These are phyloP conservation scores for Malus asiatica DNA, from an alignment of 306 rosid species.

Conservation along the genomic window DNA sequence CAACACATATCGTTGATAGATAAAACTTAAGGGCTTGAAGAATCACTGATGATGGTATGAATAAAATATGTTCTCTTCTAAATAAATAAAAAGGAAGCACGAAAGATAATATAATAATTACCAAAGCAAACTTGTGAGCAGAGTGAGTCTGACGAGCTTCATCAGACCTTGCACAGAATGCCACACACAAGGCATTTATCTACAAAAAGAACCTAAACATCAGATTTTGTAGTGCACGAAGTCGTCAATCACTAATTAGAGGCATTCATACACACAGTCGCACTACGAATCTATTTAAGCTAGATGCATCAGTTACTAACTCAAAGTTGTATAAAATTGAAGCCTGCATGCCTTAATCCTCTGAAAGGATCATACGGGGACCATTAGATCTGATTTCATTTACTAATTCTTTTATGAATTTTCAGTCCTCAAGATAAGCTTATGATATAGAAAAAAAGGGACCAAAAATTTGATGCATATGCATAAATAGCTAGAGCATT, in stretches of 20 bases:
- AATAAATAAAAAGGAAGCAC: not conserved
- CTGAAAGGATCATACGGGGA: not conserved
- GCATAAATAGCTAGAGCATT: not conserved
- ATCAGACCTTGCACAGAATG: conserved; percentile 90
- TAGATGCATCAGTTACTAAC: not conserved
- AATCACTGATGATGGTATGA: conserved; percentile 7
- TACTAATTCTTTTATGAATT: not conserved
- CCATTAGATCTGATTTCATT: not conserved
- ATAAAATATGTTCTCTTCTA: not conserved
- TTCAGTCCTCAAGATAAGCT: not conserved
- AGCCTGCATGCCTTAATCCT: not conserved
- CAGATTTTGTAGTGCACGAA: conserved; percentile 8
- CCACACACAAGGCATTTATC: conserved; percentile 93
- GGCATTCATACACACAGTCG: not conserved
- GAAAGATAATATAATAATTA: conserved; percentile 15
- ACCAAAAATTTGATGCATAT: not conserved
- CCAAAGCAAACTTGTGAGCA: conserved; percentile 84
- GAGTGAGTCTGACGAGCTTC: conserved; percentile 91
- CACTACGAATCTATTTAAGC: not conserved
- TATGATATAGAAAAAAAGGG: not conserved
- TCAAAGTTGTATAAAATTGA: not conserved
- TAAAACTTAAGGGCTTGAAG: conserved; percentile 10
- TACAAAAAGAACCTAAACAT: conserved; percentile 33
- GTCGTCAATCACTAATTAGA: not conserved
- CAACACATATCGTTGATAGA: conserved; percentile 12